These are phyloP conservation scores for Leishmania martiniquensis DNA, from an alignment of 208 protist species.

Conservation along the genomic window DNA sequence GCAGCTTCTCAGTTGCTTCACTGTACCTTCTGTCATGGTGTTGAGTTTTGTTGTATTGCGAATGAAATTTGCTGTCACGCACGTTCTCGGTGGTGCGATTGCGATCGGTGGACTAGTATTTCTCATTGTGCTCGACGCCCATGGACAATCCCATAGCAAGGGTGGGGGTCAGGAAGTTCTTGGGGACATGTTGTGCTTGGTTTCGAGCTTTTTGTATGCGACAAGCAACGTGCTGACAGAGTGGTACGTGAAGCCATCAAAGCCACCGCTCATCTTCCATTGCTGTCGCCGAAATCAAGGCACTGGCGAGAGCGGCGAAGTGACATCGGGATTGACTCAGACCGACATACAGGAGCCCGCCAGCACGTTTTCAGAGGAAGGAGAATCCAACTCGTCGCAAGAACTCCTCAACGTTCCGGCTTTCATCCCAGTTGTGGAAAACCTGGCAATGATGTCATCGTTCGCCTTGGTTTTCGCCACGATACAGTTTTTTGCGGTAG, in stretches of 20 bases:
- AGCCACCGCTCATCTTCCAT: slow-evolving; percentile 15
- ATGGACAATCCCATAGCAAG: slow-evolving; percentile 52
- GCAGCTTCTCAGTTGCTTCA: slow-evolving; percentile 92
- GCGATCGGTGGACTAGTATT: slow-evolving; percentile 81
- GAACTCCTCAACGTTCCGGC: slow-evolving; percentile 48
- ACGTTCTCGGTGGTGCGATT: slow-evolving; percentile 83
- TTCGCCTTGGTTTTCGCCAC: slow-evolving; percentile 67
- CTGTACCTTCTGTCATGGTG: slow-evolving; percentile 92
- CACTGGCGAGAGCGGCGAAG: background rate
- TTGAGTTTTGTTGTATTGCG: slow-evolving; percentile 89
- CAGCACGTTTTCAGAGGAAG: background rate
- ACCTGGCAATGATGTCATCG: slow-evolving; percentile 76
- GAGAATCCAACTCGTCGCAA: slow-evolving; percentile 16
- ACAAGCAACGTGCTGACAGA: slow-evolving; percentile 94
- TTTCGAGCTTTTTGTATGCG: slow-evolving; percentile 80
- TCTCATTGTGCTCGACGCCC: slow-evolving; percentile 78
- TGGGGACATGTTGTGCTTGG: slow-evolving; percentile 88
- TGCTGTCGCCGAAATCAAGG: slow-evolving; percentile 9
- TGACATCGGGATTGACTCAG: background rate
- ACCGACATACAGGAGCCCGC: slow-evolving; percentile 2
- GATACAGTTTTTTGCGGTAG: slow-evolving; percentile 82
- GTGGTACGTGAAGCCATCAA: slow-evolving; percentile 83
- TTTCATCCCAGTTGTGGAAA: slow-evolving; percentile 76
- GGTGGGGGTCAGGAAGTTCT: slow-evolving; percentile 55
- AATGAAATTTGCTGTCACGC: slow-evolving; percentile 76